Base-by-base conservation (phyloP, 148 eudicot species). In the Nepenthes gracilis region DNA sequence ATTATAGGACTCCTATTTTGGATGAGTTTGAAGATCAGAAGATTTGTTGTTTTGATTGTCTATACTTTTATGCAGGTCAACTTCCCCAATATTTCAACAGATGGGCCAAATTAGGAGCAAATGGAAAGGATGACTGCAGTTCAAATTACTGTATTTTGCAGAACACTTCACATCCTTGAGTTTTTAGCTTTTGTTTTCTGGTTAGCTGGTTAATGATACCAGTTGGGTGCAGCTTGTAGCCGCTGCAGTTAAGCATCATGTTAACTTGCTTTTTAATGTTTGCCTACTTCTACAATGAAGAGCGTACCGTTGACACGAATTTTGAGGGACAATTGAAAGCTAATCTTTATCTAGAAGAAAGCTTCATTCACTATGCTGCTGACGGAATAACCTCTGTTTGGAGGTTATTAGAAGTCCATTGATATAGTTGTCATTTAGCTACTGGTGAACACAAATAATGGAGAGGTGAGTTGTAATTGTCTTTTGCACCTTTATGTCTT, bases 161-260 rank as follows among this genome's bases (percentile, higher is more conserved):
- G 61, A 68, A 64, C 48, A 54, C n/a, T 43, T 54, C 3, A 7
- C 11, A 15, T 48, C 48, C 48, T 51, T 50, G 52, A 59, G 35
- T 52, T 64, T 47, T 35, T 45, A 62, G 61, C 12, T 61, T 66
- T 71, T 36, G 55, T 48, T 47, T 63, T 57, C 47, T 52, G 36
- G 54, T 69, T 55, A 69, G 80, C 74, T 64, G 72, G 48, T 73
- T 75, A 80, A 87, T 85, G 97, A 74, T 77, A 81, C 77, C 78
- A 64, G 73, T 65, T 71, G 71, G 73, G 72, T 79, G 95, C 82
- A 83, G 87, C 91, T 85, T 72, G 71, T 76, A 71, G 86, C 77
- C 75, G 96, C 93, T 83, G 96, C 90, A 60, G 38, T 60, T 70
- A 80, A 87, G 87, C 85, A 91, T 87, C 93, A 78, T 87, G 84